Base-by-base conservation (phyloP, 2,329 filamentous ascomycete species). In the Exutisphaerella laricina region DNA sequence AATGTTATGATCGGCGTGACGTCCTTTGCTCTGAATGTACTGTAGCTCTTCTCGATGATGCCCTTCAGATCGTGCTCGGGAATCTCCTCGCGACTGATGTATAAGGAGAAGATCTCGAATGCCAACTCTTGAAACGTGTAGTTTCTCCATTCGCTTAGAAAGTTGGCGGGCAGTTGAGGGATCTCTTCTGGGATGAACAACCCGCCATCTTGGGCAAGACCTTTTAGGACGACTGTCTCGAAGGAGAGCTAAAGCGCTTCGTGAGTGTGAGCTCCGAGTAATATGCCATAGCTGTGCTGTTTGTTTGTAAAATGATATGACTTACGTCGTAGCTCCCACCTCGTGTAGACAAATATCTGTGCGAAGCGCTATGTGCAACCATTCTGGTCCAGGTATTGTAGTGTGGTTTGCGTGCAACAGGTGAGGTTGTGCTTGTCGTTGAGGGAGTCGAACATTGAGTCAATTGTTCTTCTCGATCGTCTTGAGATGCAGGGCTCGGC, bases 191-290 rank as follows among this genome's bases (percentile, higher is more conserved):
- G 89, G 50, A 95, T 84, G 71, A 90, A 95, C 20, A 95, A 80
- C 40, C 89, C 89, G 45, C 88, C 87, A 60, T 96, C 89, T 33
- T 78, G 74, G 45, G 88, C 88, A 44, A 95, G 80, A 32, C 88
- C 88, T 67, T 94, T 94, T 53, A 95, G 74, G 29, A 95, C 88
- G 34, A 88, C 88, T 41, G 88, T 82, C 67, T 96, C 89, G 65
- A 96, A 95, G 39, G 87, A 89, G 56, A 94, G 76, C 84, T 89
- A 50, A 29, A 34, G 29, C 40, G 39, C 45, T 49, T 50, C 46
- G 29, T 62, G 57, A 62, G 61, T 56, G 51, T 58, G 46, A 55
- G 58, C 53, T 52, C 51, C 43, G 49, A 45, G 28, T 23, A 39
- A 38, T 33, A 18, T 33, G 12, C 20, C 17, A 23, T 13, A 14